Conservation (phyloP, 2,329 filamentous ascomycete genomes). For the Penicillium sp. region DNA sequence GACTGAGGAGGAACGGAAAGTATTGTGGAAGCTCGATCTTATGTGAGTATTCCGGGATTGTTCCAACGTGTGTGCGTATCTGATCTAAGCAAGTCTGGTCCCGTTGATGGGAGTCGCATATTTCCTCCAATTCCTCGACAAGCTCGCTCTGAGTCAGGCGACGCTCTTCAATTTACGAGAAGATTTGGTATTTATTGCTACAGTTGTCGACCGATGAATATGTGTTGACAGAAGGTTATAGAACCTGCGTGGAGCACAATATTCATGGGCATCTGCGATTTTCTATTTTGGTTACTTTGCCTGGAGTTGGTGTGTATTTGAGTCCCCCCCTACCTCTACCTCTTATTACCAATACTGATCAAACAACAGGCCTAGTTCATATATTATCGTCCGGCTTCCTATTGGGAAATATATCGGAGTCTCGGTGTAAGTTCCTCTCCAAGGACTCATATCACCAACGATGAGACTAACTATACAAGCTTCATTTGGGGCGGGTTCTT, state of each 20-base stretch:
- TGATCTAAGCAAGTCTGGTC: constrained; percentile 3
- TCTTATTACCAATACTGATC: background rate
- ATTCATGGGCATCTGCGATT: constrained; percentile 5
- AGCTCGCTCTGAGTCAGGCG: constrained; percentile 14
- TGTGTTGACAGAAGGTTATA: background rate
- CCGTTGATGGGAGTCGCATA: constrained; percentile 15
- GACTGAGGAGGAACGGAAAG: constrained; percentile 10
- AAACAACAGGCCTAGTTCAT: constrained; percentile 1
- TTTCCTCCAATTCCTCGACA: constrained; percentile 19
- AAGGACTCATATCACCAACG: background rate
- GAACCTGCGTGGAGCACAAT: constrained; percentile 7
- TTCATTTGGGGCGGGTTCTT: constrained; percentile 16
- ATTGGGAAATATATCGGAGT: constrained; percentile 5
- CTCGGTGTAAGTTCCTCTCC: background rate
- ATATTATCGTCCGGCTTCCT: constrained; percentile 4
- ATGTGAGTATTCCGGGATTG: constrained; percentile 5
- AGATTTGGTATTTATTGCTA: constrained; percentile 9
- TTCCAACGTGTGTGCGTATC: background rate
- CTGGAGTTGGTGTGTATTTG: constrained; percentile 1
- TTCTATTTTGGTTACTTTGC: constrained; percentile 9
- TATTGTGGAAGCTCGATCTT: constrained; percentile 14
- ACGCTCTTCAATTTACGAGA: constrained; percentile 15
- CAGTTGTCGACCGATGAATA: background rate
- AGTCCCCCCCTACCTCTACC: too few relatives aligned
- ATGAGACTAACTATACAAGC: background rate